A percentile compares a stretch with the other conserved stretches of the same genome.
Evolutionary conservation across 192 early-diverging fungal species (phyloP).

Genomic region (Globomyces pollinis-pini): DNA sequence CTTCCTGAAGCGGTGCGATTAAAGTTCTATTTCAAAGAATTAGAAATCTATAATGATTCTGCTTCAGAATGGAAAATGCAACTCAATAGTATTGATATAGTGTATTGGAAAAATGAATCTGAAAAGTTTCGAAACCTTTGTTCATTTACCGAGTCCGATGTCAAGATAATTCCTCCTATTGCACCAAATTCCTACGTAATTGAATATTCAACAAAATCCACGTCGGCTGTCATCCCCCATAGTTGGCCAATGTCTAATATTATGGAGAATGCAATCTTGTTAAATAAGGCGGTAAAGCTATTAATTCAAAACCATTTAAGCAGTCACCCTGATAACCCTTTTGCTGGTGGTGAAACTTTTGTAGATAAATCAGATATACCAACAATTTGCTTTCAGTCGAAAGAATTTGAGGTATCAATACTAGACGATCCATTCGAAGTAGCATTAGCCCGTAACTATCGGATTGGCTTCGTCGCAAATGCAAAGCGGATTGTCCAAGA

Average conservation of each 20-base stretch:
- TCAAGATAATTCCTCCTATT: no score
- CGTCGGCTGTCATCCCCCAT: slow-evolving; percentile 1
- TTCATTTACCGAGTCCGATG: no score
- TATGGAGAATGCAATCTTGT: neutral
- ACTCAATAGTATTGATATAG: no score
- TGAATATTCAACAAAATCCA: no score
- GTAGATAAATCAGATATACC: neutral
- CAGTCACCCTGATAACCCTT: neutral
- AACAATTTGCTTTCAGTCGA: neutral
- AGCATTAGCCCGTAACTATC: slow-evolving; percentile 30
- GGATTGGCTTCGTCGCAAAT: slow-evolving; percentile 33
- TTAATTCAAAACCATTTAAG: neutral
- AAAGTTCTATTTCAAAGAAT: no score
- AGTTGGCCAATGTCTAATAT: slow-evolving; percentile 8
- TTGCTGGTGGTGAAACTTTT: neutral
- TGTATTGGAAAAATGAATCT: no score
- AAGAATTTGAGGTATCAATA: slow-evolving; percentile 18
- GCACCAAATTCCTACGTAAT: no score
- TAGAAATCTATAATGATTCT: no score
- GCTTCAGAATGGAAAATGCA: no score
- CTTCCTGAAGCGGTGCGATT: no score
- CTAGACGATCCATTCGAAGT: slow-evolving; percentile 40
- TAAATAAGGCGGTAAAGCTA: slow-evolving; percentile 3
- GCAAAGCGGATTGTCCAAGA: slow-evolving; percentile 29
- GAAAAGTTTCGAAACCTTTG: no score